Evolutionary conservation across 768 basidiomycete genomes (phyloP), one percentile per base, ranked within the genome.

Genomic region (Crepidotus variabilis): DNA sequence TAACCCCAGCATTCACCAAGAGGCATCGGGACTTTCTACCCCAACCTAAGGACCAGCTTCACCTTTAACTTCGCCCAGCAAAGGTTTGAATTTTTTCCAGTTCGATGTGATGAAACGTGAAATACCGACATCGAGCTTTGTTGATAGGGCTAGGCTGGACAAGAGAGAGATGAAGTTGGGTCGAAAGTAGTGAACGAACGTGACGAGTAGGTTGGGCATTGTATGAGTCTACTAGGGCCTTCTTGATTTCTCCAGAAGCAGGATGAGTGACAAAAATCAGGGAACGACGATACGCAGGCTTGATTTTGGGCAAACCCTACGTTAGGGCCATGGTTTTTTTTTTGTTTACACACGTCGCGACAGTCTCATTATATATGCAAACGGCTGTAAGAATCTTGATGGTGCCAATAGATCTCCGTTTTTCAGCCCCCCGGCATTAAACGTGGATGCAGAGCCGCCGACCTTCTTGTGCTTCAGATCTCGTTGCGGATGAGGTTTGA

Each of bases 21-120:
- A 6, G 69, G 70, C 54, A 92, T 74, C 0, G 92, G 90, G 10
- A 94, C 90, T n/a, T 68, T 95, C 93, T 14, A 95, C 90, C 13
- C 93, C 93, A 6, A 94, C 90, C 93, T 93, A 95, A 0, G 90
- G 84, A 0, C 93, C 93, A 4, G 66, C 61, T 68, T 93, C 90
- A 35, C 92, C 93, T 50, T 82, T 78, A 1, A 95, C 85, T 65
- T 92, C 90, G 6, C 90, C 93, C 51, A 95, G 92, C 64, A 85
- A 88, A 0, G 93, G 93, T 50, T 88, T 86, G 79, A 94, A 92
- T 7, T 90, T 82, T 59, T 87, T 86, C 35, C 88, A 81, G 66
- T 90, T 89, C 45, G 86, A 88, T 2, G 90, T 83, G 60, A 94
- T 88, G 67, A 94, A 92, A 72, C 93, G 94, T 0, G 93, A 90